Base-by-base conservation (phyloP, 2,329 filamentous ascomycete species). In the Eurotiales sp. region DNA sequence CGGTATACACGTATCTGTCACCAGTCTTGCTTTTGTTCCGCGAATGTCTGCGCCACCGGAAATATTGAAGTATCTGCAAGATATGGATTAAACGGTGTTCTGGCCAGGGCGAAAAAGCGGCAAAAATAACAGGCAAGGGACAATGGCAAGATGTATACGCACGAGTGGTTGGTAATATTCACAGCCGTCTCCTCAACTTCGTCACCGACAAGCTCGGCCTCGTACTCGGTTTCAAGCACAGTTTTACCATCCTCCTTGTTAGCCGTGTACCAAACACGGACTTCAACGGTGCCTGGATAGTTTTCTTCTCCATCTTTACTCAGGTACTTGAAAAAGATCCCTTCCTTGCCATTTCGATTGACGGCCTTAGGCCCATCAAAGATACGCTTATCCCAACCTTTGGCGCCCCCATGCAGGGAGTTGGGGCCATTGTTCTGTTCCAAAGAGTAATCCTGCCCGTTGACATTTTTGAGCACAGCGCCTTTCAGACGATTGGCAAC, bases 141-240 rank as follows among this genome's bases (percentile, higher is more conserved):
- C n/a, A 19, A 36, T 36, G 6, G 14, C n/a, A n/a, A 36, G 29
- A 45, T 54, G 5, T 46, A 6, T 8, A 67, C 76, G 59, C 71
- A 90, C 87, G 89, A 95, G 76, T 99, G 92, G 74, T 97, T 99
- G 45, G 93, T 97, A 73, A 97, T 81, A 72, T 91, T 95, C 67
- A 97, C 82, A 37, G 85, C 85, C 0, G 92, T 97, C 78, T 96
- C 92, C n/a, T 91, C 84, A 11, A 85, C 86, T 45, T 87, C 78
- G 54, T 82, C 85, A 3, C 81, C 85, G 3, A 90, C 78, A 42
- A 97, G 77, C 69, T 89, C 83, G 17, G 87, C 90, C 76, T 96
- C 88, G 67, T 95, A 97, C 69, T 97, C 93, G 45, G 95, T 88
- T 51, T 85, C 85, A 52, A 97, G 72, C 17, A 93, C 82, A 1